A percentile compares a stretch with the other conserved stretches of the same genome.
Conservation (phyloP, 495 filamentous ascomycete genomes). For the Aspergillus haitiensis region DNA sequence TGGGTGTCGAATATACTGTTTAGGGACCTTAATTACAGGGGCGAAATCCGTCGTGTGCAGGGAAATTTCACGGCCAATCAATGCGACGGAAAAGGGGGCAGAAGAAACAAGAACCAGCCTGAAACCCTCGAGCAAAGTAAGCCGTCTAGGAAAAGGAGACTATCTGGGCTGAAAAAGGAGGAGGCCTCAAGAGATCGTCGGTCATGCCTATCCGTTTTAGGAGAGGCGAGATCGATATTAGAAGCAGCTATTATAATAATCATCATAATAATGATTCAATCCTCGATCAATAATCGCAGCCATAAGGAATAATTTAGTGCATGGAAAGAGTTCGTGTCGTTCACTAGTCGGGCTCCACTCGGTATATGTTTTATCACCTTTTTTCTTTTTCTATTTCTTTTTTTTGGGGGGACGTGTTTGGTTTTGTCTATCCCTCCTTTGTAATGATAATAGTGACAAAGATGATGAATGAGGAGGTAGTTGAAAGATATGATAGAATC, state of each 20-base stretch:
- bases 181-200: constrained; percentile 6
- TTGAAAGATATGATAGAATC: too few relatives aligned
- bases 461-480: too few relatives aligned
- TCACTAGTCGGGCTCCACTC: constrained; percentile 16
- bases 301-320: not conserved
- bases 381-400: too few relatives aligned
- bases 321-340: constrained; percentile 18
- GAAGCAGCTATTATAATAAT: not conserved
- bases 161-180: constrained; percentile 14
- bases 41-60: constrained; percentile 6
- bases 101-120: constrained; percentile 20
- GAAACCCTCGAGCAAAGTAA: constrained; percentile 16
- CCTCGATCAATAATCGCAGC: not conserved
- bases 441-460: too few relatives aligned
- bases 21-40: constrained; percentile 7
- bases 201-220: not conserved
- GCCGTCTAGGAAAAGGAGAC: constrained; percentile 15
- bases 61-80: constrained; percentile 15
- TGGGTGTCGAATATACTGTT: not conserved
- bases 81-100: constrained; percentile 11
- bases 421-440: not conserved
- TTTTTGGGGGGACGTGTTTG: not conserved
- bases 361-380: constrained; percentile 8
- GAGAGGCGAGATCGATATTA: not conserved
- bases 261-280: not conserved